Evolutionary conservation across 2,329 filamentous ascomycete genomes (phyloP), one percentile per base, ranked within the genome.

Genomic region (Didymosphaeria variabile): DNA sequence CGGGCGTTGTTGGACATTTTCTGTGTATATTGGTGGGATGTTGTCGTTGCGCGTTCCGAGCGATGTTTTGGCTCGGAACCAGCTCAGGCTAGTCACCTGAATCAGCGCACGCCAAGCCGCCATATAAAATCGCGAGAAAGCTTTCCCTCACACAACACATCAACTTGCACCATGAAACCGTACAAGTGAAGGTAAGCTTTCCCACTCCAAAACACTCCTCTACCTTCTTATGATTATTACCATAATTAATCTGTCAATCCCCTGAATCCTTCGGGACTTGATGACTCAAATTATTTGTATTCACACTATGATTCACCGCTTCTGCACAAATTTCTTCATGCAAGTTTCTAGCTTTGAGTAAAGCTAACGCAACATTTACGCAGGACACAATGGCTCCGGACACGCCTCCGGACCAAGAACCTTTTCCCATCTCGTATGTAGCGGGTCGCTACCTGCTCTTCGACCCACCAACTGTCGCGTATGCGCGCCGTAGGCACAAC

Each of bases 361-460:
- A 52, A 58, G 67, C 55, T 32, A 44, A 59, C 45, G 17, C 42
- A 23, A 21, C n/a, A n/a, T 7, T 23, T 47, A 31, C 65, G 59
- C 57, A 72, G 68, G 71, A 38, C 70, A 70, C 65, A 47, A 77
- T 78, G 72, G 72, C 75, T 61, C 65, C 73, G 61, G 69, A 65
- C 60, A 65, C 67, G 52, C 66, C 57, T 47, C 64, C 73, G 59
- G 75, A 81, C 59, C 67, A 76, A 17, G 84, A 88, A 69, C 87
- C 87, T 12, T 86, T 97, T 65, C 89, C 92, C 63, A 95, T 98
- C 73, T 94, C 92, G 67, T 85, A 87, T 75, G 88, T 97, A 62
- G 89, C 89, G 50, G 89, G 90, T 68, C 90, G 91, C 67, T 97
- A 94, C 81, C 87, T 97, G 62, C 84, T 99, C 68, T 98, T 97